Conservation (phyloP, 371 early-diverging fungal species). For the Mortierella polycephala region DNA sequence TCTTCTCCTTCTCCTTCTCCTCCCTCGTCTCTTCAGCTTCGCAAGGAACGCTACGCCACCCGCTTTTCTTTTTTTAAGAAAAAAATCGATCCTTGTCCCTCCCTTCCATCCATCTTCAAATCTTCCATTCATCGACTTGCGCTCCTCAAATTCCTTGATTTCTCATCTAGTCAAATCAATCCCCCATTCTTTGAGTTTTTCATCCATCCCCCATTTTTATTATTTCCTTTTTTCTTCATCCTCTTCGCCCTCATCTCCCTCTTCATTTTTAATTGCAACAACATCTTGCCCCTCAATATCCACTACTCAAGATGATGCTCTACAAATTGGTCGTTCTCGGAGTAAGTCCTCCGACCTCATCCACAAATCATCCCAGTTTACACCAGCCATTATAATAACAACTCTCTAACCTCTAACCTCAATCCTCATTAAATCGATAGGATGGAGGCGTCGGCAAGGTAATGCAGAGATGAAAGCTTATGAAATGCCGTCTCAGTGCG, state of each 20-base stretch:
- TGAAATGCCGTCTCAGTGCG: background rate
- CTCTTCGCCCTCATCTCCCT: too few relatives aligned
- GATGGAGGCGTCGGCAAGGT: constrained; percentile 37
- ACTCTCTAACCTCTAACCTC: background rate
- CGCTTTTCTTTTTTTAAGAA: background rate
- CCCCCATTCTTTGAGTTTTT: too few relatives aligned
- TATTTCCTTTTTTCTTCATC: too few relatives aligned
- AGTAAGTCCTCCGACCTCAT: constrained; percentile 22
- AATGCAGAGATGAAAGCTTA: background rate
- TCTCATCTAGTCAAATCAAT: too few relatives aligned
- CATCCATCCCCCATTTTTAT: too few relatives aligned
- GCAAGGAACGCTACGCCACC: background rate
- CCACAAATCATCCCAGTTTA: background rate
- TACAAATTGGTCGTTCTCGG: constrained; percentile 52
- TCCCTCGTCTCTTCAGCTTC: background rate
- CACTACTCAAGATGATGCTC: constrained; percentile 39
- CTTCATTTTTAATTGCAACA: too few relatives aligned
- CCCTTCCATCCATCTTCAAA: background rate
- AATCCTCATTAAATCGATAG: constrained; percentile 7
- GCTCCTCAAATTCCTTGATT: background rate
- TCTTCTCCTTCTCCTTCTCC: background rate
- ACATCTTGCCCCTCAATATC: background rate
- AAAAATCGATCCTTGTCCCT: background rate
- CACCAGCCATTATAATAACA: background rate
- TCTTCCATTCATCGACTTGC: background rate